A percentile compares a stretch with the other conserved stretches of the same genome.
Evolutionary conservation across 768 basidiomycete genomes (phyloP).

Genomic region (Xerocomellus intermedius): DNA sequence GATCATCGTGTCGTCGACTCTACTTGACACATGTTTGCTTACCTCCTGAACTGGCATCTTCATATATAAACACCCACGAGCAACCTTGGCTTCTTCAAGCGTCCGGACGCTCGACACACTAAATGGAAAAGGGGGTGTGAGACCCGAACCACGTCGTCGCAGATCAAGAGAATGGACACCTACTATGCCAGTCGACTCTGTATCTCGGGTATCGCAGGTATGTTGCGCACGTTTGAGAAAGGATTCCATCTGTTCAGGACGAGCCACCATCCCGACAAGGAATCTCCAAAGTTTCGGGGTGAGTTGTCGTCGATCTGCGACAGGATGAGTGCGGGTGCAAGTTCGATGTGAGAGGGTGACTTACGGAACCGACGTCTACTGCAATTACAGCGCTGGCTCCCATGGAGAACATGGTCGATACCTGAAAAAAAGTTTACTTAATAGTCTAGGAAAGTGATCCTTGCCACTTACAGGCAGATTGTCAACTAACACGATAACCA

Average conservation of each 20-base stretch:
- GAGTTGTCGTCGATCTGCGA: conserved; percentile 84
- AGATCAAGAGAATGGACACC: conserved; percentile 31
- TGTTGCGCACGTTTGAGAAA: conserved; percentile 69
- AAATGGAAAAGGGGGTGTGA: conserved; percentile 2
- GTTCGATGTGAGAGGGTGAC: conserved; percentile 25
- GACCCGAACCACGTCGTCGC: background rate
- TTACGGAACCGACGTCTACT: conserved; percentile 85
- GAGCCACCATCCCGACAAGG: conserved; percentile 95
- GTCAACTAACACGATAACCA: conserved; percentile 54
- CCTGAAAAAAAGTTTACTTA: conserved; percentile 43
- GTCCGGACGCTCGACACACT: conserved; percentile 96
- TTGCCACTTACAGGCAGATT: conserved; percentile 71
- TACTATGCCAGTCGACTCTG: conserved; percentile 95
- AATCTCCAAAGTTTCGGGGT: conserved; percentile 91
- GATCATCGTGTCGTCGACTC: background rate
- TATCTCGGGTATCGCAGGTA: conserved; percentile 91
- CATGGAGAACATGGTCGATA: conserved; percentile 88
- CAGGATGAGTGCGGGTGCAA: background rate
- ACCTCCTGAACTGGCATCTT: conserved; percentile 94
- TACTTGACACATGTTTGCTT: conserved; percentile 15
- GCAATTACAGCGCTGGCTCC: conserved; percentile 91
- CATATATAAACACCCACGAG: conserved; percentile 87
- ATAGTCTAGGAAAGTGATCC: background rate
- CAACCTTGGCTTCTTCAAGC: conserved; percentile 90
- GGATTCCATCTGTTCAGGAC: conserved; percentile 92